A percentile compares a stretch with the other conserved stretches of the same genome.
phyloP scores from a whole-genome alignment of 1,139 yeast genomes.

The Lizanozyma gosingica region DNA sequence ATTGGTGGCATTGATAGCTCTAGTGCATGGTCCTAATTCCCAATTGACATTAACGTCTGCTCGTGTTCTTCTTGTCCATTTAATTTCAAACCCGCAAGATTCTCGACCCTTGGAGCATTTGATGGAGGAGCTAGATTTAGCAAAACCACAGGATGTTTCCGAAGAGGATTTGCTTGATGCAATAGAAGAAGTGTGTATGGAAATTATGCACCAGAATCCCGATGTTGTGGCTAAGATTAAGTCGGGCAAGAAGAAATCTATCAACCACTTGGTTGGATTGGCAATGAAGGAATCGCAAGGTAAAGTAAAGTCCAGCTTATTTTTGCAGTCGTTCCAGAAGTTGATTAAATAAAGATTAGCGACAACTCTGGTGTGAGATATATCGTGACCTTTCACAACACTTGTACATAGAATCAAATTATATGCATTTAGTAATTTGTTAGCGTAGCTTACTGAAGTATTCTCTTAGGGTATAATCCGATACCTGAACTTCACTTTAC shows the following conservation, averaged over 20 bases:
- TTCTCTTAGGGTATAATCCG: no score
- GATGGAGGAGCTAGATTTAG: constrained; percentile 50
- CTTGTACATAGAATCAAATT: no score
- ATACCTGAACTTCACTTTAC: constrained; percentile 1
- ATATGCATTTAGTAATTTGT: no score
- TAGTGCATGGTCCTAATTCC: constrained; percentile 22
- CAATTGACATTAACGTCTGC: constrained; percentile 53
- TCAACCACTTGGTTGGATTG: constrained; percentile 73
- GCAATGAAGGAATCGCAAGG: constrained; percentile 80
- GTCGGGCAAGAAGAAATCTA: constrained; percentile 52
- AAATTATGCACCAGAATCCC: constrained; percentile 42
- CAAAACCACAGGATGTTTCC: constrained; percentile 22
- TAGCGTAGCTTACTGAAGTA: no score
- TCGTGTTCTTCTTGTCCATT: constrained; percentile 49
- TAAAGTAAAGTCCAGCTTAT: constrained; percentile 42
- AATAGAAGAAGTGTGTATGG: constrained; percentile 41
- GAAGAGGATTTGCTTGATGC: constrained; percentile 32
- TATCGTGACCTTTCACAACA: no score
- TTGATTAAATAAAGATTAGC: no score
- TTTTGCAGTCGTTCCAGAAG: constrained; percentile 34
- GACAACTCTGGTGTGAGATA: no score
- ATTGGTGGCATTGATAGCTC: constrained; percentile 34
- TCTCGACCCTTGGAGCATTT: constrained; percentile 27
- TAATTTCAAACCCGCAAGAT: constrained; percentile 40
- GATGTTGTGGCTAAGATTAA: constrained; percentile 50